Base-by-base conservation (phyloP, 805 yeast species). In the Wickerhamomyces kurtzmanii region DNA sequence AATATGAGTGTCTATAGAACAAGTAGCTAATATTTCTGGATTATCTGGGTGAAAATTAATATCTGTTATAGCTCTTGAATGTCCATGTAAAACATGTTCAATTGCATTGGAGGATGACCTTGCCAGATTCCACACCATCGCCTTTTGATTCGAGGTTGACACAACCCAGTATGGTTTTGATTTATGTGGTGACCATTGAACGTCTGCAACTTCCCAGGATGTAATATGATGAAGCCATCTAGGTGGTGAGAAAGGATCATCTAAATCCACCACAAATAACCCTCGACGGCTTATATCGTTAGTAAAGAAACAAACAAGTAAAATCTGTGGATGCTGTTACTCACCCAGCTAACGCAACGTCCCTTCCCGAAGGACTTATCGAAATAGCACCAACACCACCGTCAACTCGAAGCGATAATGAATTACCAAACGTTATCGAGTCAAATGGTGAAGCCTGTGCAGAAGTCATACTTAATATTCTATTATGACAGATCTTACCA, bases 141-240 rank as follows among this genome's bases (percentile, higher is more conserved):
- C 97, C 56, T 89, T 89, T 48, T 89, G 98, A 51, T 89, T 91
- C 2, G 94, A 80, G 0, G 97, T 85, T 1, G 95, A 83, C 1
- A 89, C 79, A 23, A 91, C 84, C 94, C 96, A 87, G 5, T 79
- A 65, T 1, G 94, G 89, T 39, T 82, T 83, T 2, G 76, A 66
- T 5, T 68, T 62, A 48, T 91, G 96, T 0, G 96, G 96, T 3
- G 93, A 83, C 97, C 98, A 91, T 52, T 91, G 97, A 2, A 89
- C 96, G 50, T 89, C 96, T 0, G 98, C 96, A 4, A 91, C 98
- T 51, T 91, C 97, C 97, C 97, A 91, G 1, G 94, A 75, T 0
- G 96, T 89, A 20, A 75, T 65, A 47, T 91, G 96, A 31, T 77
- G 93, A 11, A 91, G 67, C 87, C 93, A 85, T 33, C 98, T 62